These are phyloP conservation scores for Verticillium klebahnii DNA, from an alignment of 2,329 filamentous ascomycete genomes.

Conservation along the genomic window DNA sequence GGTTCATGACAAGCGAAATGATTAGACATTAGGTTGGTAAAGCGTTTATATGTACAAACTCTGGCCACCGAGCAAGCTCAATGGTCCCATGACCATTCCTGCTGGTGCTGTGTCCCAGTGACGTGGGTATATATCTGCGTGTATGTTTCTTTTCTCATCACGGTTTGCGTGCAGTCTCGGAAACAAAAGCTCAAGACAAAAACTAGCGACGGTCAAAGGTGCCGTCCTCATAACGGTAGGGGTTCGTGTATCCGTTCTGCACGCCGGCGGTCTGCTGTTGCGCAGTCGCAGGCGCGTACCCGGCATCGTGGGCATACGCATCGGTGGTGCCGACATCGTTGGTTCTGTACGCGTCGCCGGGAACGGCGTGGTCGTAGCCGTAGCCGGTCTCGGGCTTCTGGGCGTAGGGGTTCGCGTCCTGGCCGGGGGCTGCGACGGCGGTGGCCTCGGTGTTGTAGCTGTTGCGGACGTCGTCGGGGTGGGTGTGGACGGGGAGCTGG, in stretches of 20 bases:
- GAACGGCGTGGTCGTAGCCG: neutral
- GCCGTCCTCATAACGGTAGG: constrained; percentile 32
- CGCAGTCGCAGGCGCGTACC: neutral
- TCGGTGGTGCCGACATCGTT: neutral
- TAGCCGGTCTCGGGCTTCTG: constrained; percentile 14
- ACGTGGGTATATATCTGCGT: neutral
- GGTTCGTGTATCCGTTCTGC: neutral
- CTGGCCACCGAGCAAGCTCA: neutral
- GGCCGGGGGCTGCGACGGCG: constrained; percentile 22
- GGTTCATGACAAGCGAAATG: neutral
- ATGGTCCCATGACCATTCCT: neutral
- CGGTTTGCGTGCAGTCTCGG: neutral
- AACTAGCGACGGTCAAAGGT: constrained; percentile 21
- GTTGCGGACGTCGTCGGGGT: constrained; percentile 35
- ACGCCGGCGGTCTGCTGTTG: neutral
- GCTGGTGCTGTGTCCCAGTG: neutral
- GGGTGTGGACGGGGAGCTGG: constrained; percentile 33
- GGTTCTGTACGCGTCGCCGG: neutral
- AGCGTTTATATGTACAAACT: neutral
- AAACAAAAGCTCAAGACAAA: neutral
- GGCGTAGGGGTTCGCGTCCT: constrained; percentile 10
- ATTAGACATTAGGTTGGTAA: constrained; percentile 2
- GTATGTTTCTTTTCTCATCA: neutral
- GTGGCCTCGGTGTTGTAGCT: constrained; percentile 36
- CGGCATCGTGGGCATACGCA: neutral